phyloP scores from a whole-genome alignment of 257 asterid genomes.

The Salvia hispanica region DNA sequence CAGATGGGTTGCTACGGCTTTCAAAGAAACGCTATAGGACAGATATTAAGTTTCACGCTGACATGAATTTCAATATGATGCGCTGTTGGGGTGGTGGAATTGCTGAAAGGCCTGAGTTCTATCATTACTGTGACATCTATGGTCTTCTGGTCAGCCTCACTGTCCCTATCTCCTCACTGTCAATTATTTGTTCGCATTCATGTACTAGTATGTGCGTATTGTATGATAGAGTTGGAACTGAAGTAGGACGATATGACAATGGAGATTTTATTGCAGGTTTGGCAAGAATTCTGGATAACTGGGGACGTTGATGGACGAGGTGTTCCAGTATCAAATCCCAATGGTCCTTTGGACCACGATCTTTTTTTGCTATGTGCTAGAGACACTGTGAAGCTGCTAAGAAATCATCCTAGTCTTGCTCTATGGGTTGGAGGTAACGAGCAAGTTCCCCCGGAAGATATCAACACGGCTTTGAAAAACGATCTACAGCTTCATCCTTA shows the following conservation, averaged over 20 bases:
- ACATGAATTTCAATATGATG: constrained; percentile 97
- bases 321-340: constrained; percentile 77
- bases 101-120: constrained; percentile 98
- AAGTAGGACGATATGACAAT: too few relatives aligned
- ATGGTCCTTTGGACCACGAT: constrained; percentile 96
- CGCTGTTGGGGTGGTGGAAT: constrained; percentile 99
- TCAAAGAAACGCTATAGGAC: constrained; percentile 78
- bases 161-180: background rate
- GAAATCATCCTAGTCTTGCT: constrained; percentile 98
- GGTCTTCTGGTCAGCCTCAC: constrained; percentile 75
- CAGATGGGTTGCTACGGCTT: constrained; percentile 91
- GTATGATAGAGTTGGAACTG: too few relatives aligned
- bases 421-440: constrained; percentile 99
- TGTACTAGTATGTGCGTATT: too few relatives aligned
- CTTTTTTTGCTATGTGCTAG: constrained; percentile 87
- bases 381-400: constrained; percentile 85
- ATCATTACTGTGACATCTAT: constrained; percentile 83
- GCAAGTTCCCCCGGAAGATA: constrained; percentile 92
- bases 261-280: constrained; percentile 55
- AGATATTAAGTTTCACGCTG: constrained; percentile 93
- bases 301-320: constrained; percentile 97
- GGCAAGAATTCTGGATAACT: constrained; percentile 99
- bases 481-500: constrained; percentile 78
- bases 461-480: constrained; percentile 65
- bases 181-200: too few relatives aligned